Evolutionary conservation across 2,329 filamentous ascomycete species (phyloP).

Genomic region (Fusarium keratoplasticum): DNA sequence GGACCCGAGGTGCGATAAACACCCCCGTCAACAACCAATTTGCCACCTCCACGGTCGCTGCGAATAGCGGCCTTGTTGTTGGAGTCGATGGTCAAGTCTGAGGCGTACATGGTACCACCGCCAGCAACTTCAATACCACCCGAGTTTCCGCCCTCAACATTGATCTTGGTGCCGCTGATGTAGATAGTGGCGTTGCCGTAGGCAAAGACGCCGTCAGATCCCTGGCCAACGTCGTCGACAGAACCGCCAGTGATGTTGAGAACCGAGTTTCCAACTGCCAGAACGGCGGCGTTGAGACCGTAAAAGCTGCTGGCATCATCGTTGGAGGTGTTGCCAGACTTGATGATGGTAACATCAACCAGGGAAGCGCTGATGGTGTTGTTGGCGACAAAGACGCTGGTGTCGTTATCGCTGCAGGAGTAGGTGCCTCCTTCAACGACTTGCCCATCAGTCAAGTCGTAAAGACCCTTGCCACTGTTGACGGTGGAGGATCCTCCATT

Average conservation of each 20-base stretch:
- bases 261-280: constrained; percentile 14
- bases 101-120: constrained; percentile 21
- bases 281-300: constrained; percentile 18
- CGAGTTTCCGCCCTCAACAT: constrained; percentile 17
- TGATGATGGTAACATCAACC: constrained; percentile 8
- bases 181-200: constrained; percentile 22
- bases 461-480: constrained; percentile 24
- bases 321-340: constrained; percentile 17
- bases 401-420: constrained; percentile 9
- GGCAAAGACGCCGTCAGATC: constrained; percentile 22
- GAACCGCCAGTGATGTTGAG: constrained; percentile 20
- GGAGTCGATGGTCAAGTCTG: constrained; percentile 15
- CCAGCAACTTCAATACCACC: constrained; percentile 25
- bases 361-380: constrained; percentile 16
- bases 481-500: background rate
- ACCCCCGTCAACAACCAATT: constrained; percentile 17
- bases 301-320: constrained; percentile 25
- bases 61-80: constrained; percentile 24
- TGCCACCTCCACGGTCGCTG: constrained; percentile 21
- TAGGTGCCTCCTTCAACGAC: constrained; percentile 14
- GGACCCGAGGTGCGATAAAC: constrained; percentile 15
- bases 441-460: constrained; percentile 7
- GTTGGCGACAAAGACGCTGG: constrained; percentile 21
- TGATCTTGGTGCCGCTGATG: constrained; percentile 18
- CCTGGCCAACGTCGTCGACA: constrained; percentile 10